phyloP scores from a whole-genome alignment of 2,329 filamentous ascomycete species.

The Aspergillus latus region DNA sequence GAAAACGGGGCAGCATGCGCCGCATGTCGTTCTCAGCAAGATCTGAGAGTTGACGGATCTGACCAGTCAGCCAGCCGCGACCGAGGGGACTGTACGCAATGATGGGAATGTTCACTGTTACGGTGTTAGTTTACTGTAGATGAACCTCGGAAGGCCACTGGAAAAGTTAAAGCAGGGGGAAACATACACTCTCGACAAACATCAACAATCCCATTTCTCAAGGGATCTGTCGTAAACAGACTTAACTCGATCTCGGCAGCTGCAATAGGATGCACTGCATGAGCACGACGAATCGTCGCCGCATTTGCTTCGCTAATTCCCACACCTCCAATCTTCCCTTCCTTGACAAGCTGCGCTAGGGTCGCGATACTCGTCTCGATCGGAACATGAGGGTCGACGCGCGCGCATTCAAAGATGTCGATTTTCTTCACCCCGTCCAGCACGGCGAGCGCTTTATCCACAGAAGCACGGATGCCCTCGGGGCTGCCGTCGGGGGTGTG shows the following conservation, averaged over 20 bases:
- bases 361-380: constrained; percentile 10
- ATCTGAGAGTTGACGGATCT: constrained; percentile 54
- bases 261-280: constrained; percentile 9
- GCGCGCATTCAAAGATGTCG: constrained; percentile 17
- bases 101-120: constrained; percentile 60
- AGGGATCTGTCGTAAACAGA: constrained; percentile 10
- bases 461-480: constrained; percentile 7
- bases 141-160: too few species aligned
- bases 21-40: constrained; percentile 53
- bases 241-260: constrained; percentile 12
- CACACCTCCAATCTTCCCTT: constrained; percentile 17
- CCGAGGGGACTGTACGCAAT: constrained; percentile 73
- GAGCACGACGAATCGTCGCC: constrained; percentile 11
- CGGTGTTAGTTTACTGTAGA: too few species aligned
- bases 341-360: constrained; percentile 11
- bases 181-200: constrained; percentile 54
- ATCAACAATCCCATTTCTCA: constrained; percentile 44
- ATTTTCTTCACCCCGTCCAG: constrained; percentile 16
- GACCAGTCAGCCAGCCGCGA: constrained; percentile 56
- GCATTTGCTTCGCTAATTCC: constrained; percentile 11
- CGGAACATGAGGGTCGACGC: constrained; percentile 8
- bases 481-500: constrained; percentile 1
- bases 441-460: constrained; percentile 8
- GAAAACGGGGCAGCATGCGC: constrained; percentile 56
- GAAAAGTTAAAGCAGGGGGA: neutral